Evolutionary conservation across 1,284 basidiomycete species (phyloP).

Genomic region (Schizophyllum amplum): DNA sequence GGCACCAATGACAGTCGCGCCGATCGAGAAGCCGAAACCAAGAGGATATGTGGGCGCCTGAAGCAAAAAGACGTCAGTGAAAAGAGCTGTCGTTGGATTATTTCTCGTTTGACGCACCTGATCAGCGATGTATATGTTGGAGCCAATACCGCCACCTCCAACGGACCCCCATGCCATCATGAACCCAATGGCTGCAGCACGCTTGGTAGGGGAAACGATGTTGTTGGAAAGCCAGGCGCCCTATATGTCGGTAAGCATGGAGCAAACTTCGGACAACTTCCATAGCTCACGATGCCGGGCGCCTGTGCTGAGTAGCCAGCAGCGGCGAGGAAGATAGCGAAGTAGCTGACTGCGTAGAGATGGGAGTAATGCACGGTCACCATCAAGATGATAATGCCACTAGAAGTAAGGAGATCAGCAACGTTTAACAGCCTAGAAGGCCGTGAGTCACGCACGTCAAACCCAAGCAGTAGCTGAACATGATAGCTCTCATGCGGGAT

Average conservation of each 20-base stretch:
- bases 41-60: slow-evolving; percentile 8
- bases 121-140: slow-evolving; percentile 7
- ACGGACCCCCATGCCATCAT: slow-evolving; percentile 10
- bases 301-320: slow-evolving; percentile 8
- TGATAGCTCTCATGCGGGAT: slow-evolving; percentile 9
- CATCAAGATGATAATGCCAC: slow-evolving; percentile 7
- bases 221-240: slow-evolving; percentile 6
- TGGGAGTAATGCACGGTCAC: slow-evolving; percentile 4
- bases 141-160: slow-evolving; percentile 7
- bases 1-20: slow-evolving; percentile 8
- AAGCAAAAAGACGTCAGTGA: too few species aligned
- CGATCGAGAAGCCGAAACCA: slow-evolving; percentile 9
- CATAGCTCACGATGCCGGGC: slow-evolving; percentile 1
- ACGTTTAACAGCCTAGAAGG: not conserved
- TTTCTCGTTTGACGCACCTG: not conserved
- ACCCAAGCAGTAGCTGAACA: slow-evolving; percentile 8
- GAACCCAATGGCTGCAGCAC: slow-evolving; percentile 7
- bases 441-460: not conserved
- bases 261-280: not conserved
- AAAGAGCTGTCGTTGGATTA: too few species aligned
- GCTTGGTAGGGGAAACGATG: slow-evolving; percentile 4
- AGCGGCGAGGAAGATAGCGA: slow-evolving; percentile 9
- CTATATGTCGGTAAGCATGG: not conserved
- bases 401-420: not conserved
- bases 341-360: slow-evolving; percentile 8